These are phyloP conservation scores for Lanzia echinophila DNA, from an alignment of 2,329 filamentous ascomycete species.

Conservation along the genomic window DNA sequence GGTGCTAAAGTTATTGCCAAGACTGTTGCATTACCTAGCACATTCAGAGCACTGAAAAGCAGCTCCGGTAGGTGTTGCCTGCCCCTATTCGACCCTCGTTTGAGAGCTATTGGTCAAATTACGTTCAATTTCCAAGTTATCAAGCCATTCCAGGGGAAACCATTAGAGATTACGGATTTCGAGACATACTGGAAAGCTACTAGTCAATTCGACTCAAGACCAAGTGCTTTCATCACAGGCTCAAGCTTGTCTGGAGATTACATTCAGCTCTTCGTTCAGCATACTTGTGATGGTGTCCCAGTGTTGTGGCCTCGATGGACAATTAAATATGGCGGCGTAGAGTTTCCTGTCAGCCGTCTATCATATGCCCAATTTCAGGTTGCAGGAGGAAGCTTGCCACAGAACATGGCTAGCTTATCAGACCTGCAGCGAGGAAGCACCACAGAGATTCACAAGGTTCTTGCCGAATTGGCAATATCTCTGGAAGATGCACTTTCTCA, in stretches of 20 bases:
- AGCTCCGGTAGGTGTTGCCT: constrained; percentile 77
- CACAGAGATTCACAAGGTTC: constrained; percentile 60
- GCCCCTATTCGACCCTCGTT: constrained; percentile 84
- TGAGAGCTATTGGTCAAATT: constrained; percentile 88
- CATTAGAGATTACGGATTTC: constrained; percentile 94
- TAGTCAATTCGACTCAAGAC: constrained; percentile 80
- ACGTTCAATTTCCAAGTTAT: constrained; percentile 94
- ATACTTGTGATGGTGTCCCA: constrained; percentile 80
- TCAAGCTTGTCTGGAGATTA: constrained; percentile 96
- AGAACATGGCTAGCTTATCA: constrained; percentile 38
- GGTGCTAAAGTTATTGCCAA: constrained; percentile 96
- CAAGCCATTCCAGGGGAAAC: constrained; percentile 87
- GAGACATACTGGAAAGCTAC: constrained; percentile 99
- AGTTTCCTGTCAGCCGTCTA: constrained; percentile 75
- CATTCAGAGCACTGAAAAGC: constrained; percentile 69
- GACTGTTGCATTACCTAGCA: constrained; percentile 81
- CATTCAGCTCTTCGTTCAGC: constrained; percentile 82
- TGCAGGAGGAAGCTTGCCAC: constrained; percentile 28
- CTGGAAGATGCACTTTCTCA: constrained; percentile 69
- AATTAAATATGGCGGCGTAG: constrained; percentile 65
- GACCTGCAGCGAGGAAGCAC: constrained; percentile 47
- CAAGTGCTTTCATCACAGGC: constrained; percentile 83
- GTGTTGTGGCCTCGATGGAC: constrained; percentile 85
- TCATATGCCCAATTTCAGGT: constrained; percentile 64
- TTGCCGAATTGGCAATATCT: constrained; percentile 72